Conservation (phyloP, 495 filamentous ascomycete genomes). For the Staphylotrichum longicolle region DNA sequence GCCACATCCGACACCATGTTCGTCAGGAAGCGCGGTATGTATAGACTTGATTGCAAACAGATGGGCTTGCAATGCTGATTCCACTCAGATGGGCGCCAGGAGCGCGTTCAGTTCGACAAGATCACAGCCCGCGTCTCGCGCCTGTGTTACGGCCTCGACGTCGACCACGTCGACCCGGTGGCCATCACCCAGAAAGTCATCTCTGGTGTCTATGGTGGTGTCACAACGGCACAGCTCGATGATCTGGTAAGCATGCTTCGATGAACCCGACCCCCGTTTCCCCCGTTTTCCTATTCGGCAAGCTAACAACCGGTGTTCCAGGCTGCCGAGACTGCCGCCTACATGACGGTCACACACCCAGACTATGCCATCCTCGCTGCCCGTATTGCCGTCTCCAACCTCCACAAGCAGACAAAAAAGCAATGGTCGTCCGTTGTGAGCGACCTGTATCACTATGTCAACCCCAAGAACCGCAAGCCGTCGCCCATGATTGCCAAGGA, state of each 20-base stretch:
- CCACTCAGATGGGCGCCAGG: slow-evolving; percentile 87
- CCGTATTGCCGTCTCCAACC: slow-evolving; percentile 97
- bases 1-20: slow-evolving; percentile 46
- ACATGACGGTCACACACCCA: slow-evolving; percentile 99
- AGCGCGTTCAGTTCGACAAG: slow-evolving; percentile 99
- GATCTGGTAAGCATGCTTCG: slow-evolving; percentile 69
- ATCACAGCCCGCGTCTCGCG: slow-evolving; percentile 97
- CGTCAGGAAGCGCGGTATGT: slow-evolving; percentile 60
- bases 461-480: slow-evolving; percentile 81
- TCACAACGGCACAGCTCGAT: slow-evolving; percentile 92
- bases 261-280: not conserved
- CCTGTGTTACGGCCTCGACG: slow-evolving; percentile 94
- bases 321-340: slow-evolving; percentile 98
- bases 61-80: slow-evolving; percentile 25
- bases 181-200: slow-evolving; percentile 99
- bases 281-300: not conserved
- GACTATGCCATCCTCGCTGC: slow-evolving; percentile 99
- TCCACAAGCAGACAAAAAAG: slow-evolving; percentile 99
- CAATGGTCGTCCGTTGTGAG: slow-evolving; percentile 92
- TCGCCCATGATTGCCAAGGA: slow-evolving; percentile 92
- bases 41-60: not conserved
- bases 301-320: slow-evolving; percentile 38
- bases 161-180: slow-evolving; percentile 94
- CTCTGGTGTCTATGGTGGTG: slow-evolving; percentile 97
- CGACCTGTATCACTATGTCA: slow-evolving; percentile 93